phyloP scores from a whole-genome alignment of 352 stramenopile genomes.

The Phytopythium mirpurense region DNA sequence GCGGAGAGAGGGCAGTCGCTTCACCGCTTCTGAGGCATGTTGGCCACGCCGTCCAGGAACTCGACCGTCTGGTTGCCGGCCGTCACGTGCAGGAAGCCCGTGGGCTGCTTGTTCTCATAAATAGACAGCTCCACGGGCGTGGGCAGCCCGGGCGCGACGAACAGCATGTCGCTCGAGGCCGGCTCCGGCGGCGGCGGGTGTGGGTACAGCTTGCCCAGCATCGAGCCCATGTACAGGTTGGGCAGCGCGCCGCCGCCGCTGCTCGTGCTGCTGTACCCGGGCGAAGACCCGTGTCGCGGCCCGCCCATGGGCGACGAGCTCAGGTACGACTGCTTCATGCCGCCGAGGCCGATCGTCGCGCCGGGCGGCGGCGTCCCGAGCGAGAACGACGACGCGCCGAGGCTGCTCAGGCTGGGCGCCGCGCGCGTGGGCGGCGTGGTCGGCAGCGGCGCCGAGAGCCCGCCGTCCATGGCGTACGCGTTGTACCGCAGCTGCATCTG shows the following conservation, averaged over 20 bases:
- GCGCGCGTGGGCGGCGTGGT: conserved; percentile 19
- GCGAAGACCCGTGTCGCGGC: neutral
- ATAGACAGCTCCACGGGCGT: conserved; percentile 77
- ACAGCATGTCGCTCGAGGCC: conserved; percentile 40
- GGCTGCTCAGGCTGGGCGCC: conserved; percentile 1
- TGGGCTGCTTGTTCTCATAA: conserved; percentile 83
- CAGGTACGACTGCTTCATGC: conserved; percentile 28
- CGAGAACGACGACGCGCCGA: conserved; percentile 6
- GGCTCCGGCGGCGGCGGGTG: conserved; percentile 36
- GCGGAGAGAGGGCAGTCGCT: neutral
- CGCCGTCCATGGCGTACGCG: conserved; percentile 36
- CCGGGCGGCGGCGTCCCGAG: conserved; percentile 28
- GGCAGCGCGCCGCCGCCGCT: neutral
- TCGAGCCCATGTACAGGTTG: conserved; percentile 17
- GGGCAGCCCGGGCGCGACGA: conserved; percentile 62
- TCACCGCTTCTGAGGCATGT: conserved; percentile 81
- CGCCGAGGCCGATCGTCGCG: conserved; percentile 28
- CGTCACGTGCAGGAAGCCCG: conserved; percentile 74
- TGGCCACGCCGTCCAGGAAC: conserved; percentile 75
- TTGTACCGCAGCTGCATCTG: conserved; percentile 61
- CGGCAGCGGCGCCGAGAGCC: conserved; percentile 33
- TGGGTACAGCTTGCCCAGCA: conserved; percentile 43
- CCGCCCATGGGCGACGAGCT: neutral
- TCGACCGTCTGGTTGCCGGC: conserved; percentile 80
- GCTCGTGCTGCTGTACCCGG: conserved; percentile 23